Conservation (phyloP, 208 protist genomes). For the Wallacemonas collosoma region DNA sequence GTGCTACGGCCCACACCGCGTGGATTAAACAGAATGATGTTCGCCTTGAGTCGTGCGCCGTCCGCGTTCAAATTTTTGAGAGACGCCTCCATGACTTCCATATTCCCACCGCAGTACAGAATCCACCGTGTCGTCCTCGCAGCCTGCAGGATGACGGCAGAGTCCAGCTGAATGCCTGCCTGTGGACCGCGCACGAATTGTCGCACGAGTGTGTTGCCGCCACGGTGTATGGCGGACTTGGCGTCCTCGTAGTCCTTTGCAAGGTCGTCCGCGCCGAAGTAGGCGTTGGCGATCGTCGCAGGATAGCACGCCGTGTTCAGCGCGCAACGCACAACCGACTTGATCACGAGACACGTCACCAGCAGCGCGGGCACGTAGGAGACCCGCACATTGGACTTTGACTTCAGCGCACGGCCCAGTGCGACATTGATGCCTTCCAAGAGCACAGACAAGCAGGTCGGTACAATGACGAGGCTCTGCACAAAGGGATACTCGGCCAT, state of each 20-base stretch:
- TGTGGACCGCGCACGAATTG: constrained; percentile 23
- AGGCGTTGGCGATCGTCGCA: constrained; percentile 31
- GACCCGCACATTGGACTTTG: constrained; percentile 9
- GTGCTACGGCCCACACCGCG: constrained; percentile 75
- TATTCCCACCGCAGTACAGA: constrained; percentile 84
- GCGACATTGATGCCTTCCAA: constrained; percentile 6
- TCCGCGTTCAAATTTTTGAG: constrained; percentile 33
- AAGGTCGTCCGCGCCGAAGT: constrained; percentile 10
- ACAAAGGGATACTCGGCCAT: constrained; percentile 5
- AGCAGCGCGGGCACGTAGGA: constrained; percentile 7
- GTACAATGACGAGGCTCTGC: constrained; percentile 1
- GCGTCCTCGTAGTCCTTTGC: background rate
- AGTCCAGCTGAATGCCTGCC: constrained; percentile 47
- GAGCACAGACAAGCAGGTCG: background rate
- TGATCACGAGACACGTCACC: constrained; percentile 20
- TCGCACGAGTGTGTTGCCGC: constrained; percentile 26
- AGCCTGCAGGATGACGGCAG: constrained; percentile 36
- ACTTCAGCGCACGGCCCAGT: constrained; percentile 9
- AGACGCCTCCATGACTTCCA: constrained; percentile 70
- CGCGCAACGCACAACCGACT: constrained; percentile 41
- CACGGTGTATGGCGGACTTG: constrained; percentile 19
- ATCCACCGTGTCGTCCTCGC: constrained; percentile 55
- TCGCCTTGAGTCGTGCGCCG: constrained; percentile 45
- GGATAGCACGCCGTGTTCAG: constrained; percentile 67
- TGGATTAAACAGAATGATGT: constrained; percentile 80